phyloP scores from a whole-genome alignment of 169 alveolate species.

The Cryptosporidium baileyi region DNA sequence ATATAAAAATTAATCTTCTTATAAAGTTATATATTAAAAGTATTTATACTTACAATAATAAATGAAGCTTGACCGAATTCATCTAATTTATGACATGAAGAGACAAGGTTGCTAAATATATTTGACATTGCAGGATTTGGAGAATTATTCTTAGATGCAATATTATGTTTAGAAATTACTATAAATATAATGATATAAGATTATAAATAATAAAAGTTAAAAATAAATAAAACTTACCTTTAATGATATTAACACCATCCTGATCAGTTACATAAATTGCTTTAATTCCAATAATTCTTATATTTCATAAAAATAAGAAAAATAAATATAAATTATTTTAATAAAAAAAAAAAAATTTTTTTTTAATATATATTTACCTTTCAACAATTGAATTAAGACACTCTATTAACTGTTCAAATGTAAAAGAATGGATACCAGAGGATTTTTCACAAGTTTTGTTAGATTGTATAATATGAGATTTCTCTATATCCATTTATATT shows the following conservation, averaged over 20 bases:
- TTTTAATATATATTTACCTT: neutral
- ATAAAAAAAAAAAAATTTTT: neutral
- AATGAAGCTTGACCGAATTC: slow-evolving; percentile 30
- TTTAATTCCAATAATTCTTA: slow-evolving; percentile 21
- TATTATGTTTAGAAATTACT: neutral
- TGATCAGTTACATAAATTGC: slow-evolving; percentile 20
- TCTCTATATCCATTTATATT: too few relatives aligned
- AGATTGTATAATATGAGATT: too few relatives aligned
- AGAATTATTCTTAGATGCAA: neutral
- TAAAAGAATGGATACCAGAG: too few relatives aligned
- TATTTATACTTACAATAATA: slow-evolving; percentile 15
- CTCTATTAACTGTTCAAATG: neutral
- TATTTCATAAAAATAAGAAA: neutral
- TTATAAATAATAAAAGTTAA: neutral
- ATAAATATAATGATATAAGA: neutral
- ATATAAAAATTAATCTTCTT: neutral
- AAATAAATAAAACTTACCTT: slow-evolving; percentile 8
- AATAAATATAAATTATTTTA: neutral
- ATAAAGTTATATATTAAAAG: neutral
- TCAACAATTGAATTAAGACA: neutral
- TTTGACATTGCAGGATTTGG: neutral
- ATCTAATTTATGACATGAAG: slow-evolving; percentile 43
- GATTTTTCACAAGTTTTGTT: too few relatives aligned
- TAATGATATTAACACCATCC: slow-evolving; percentile 37
- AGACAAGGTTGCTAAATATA: neutral